Base-by-base conservation (phyloP, 202 grass and related monocot species). In the Sporobolus alterniflorus region DNA sequence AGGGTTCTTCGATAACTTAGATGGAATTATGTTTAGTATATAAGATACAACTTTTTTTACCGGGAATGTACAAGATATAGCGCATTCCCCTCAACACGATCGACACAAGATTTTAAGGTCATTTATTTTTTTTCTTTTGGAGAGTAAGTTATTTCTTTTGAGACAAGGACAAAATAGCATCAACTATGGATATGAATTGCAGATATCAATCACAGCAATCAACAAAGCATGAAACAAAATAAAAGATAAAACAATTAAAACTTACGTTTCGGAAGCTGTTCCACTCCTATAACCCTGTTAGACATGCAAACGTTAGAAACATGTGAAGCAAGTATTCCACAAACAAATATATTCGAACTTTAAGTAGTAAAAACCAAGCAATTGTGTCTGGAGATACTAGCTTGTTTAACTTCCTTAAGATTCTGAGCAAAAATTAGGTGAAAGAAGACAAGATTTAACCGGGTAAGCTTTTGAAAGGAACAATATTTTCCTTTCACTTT, bases 181-280 rank as follows among this genome's bases (percentile, higher is more conserved):
- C 21, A 65, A 41, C 21, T 47, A 82, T 18, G 3, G 32, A 82
- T 22, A 72, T 67, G 41, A 78, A 50, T 48, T 56, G 31, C 11
- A 33, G 62, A 26, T 63, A 20, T 63, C 64, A 77, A 70, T 46
- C 55, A 82, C 64, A 47, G 73, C 41, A 73, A 55, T 54, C 47
- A 74, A 87, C 17, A 51, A 65, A 62, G 62, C 16, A 62, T 54
- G 47, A 86, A 32, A n/a, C 33, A 67, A 33, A 10, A 6, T 12
- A 85, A 30, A 5, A 76, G n/a, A 81, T 43, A 24, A 51, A 77
- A 48, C 7, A 63, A 47, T 72, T 56, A 64, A 66, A n/a, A 96
- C 96, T 94, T 86, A 99, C 96, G 91, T 86, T 76, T 99, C 91
- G 52, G 93, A 89, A 16, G 96, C 89, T 80, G 96, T 85, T 78